Evolutionary conservation across 805 yeast genomes (phyloP).

Genomic region (Metschnikowia vanudenii): DNA sequence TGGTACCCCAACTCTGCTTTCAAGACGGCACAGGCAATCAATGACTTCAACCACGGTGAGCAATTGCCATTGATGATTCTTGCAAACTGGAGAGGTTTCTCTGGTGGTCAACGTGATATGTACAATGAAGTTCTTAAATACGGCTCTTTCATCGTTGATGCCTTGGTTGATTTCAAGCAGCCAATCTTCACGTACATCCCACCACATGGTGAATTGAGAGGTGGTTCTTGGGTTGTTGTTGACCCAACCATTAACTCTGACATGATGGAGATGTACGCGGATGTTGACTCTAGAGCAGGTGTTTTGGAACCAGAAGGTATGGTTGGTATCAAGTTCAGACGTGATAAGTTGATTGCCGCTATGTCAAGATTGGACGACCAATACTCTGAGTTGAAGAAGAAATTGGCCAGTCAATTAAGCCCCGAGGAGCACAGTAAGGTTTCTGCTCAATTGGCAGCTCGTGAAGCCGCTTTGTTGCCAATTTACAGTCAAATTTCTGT

Average conservation of each 20-base stretch:
- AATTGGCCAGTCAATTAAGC: conserved; percentile 51
- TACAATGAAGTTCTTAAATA: conserved; percentile 96
- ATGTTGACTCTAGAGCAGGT: conserved; percentile 93
- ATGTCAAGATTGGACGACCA: conserved; percentile 85
- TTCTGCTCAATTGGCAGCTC: conserved; percentile 63
- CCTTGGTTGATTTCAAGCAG: conserved; percentile 91
- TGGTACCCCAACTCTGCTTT: conserved; percentile 99
- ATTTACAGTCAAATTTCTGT: conserved; percentile 88
- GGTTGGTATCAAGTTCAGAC: conserved; percentile 97
- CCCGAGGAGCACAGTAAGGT: conserved; percentile 66
- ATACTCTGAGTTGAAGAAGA: conserved; percentile 65
- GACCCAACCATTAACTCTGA: conserved; percentile 96
- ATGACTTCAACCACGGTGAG: conserved; percentile 97
- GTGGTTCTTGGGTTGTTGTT: conserved; percentile 99
- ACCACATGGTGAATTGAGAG: conserved; percentile 97
- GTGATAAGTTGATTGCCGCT: conserved; percentile 85
- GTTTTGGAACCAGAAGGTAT: conserved; percentile 98
- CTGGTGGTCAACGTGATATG: conserved; percentile 99
- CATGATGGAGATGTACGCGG: conserved; percentile 99
- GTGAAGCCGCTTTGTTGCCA: conserved; percentile 81
- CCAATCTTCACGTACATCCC: conserved; percentile 97
- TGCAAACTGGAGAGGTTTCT: conserved; percentile 99
- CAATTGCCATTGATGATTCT: conserved; percentile 94
- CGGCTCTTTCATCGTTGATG: conserved; percentile 96
- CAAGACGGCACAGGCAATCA: conserved; percentile 98